These are phyloP conservation scores for Termitomyces sp. DNA, from an alignment of 768 basidiomycete genomes.

Conservation along the genomic window DNA sequence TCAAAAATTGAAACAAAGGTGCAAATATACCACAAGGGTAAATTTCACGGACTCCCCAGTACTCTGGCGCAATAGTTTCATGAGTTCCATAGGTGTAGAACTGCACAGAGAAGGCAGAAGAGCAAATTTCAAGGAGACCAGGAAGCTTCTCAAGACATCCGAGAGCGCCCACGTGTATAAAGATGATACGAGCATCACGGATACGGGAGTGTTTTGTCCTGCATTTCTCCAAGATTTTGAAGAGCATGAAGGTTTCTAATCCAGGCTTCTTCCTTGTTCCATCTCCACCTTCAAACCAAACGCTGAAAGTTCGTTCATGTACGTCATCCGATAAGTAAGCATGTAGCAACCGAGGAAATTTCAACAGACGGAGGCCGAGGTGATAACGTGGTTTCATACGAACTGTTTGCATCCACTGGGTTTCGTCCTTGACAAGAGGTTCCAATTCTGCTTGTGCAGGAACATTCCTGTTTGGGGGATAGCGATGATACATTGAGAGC, in stretches of 20 bases:
- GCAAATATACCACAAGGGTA: slow-evolving; percentile 52
- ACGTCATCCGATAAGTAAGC: slow-evolving; percentile 35
- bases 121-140: slow-evolving; percentile 40
- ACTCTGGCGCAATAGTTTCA: slow-evolving; percentile 38
- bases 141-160: slow-evolving; percentile 43
- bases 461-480: slow-evolving; percentile 11
- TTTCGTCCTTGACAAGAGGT: slow-evolving; percentile 12
- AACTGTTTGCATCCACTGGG: slow-evolving; percentile 20
- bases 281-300: slow-evolving; percentile 40
- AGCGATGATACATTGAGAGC: slow-evolving; percentile 23
- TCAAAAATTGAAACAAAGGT: background rate
- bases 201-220: slow-evolving; percentile 34
- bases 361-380: slow-evolving; percentile 36
- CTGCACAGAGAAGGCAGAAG: slow-evolving; percentile 39
- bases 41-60: slow-evolving; percentile 64
- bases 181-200: slow-evolving; percentile 44
- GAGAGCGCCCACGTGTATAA: slow-evolving; percentile 61
- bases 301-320: slow-evolving; percentile 35
- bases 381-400: slow-evolving; percentile 25
- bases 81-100: slow-evolving; percentile 72
- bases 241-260: slow-evolving; percentile 40
- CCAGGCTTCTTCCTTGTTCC: slow-evolving; percentile 22
- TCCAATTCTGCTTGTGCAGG: slow-evolving; percentile 17
- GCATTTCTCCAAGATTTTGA: slow-evolving; percentile 38
- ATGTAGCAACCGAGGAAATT: slow-evolving; percentile 43